Base-by-base conservation (phyloP, 108 stramenopile species). In the Mayamaea pseudoterrestris region DNA sequence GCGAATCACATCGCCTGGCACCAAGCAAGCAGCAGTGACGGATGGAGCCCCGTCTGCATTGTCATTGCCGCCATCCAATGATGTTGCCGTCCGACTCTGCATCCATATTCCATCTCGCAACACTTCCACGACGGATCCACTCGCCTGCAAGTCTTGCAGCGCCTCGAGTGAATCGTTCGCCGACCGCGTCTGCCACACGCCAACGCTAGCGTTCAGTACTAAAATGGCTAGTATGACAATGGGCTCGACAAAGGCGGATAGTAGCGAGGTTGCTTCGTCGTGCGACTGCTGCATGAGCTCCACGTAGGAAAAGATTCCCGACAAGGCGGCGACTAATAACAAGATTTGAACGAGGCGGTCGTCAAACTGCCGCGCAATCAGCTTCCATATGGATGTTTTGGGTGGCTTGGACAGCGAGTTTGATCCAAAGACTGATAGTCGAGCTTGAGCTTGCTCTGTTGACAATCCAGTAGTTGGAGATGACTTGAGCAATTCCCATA, bases 141-240 rank as follows among this genome's bases (percentile, higher is more conserved):
- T 49, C 7, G 94, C 80, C 74, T 99, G 95, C 27, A 97, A 56
- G 53, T 81, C 60, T 56, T 94, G 86, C 34, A 99, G 71, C 8
- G 96, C 95, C 23, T 93, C 88, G 45, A 99, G 58, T 7, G 78
- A 71, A 18, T 78, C 74, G 55, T 80, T 71, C 18, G 98, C 98
- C 30, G 80, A 82, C 47, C 70, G 72, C 21, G 72, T 66, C 61
- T 97, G 96, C 92, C 83, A 92, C 0, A 99, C 93, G 18, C 96
- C 96, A 18, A 99, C 95, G 14, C 88, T 69, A 14, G 98, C 98
- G 69, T 99, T 99, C 28, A 96, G 53, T 20, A 96, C 62, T 17
- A 99, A 78, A 60, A 99, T 96, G 29, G 80, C 56, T 5, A 94
- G 50, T 58, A 99, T 99, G 45, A 97, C 93, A 11, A 83, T 34